Conservation (phyloP, 2,329 filamentous ascomycete species). For the Colletotrichum chrysophilum region DNA sequence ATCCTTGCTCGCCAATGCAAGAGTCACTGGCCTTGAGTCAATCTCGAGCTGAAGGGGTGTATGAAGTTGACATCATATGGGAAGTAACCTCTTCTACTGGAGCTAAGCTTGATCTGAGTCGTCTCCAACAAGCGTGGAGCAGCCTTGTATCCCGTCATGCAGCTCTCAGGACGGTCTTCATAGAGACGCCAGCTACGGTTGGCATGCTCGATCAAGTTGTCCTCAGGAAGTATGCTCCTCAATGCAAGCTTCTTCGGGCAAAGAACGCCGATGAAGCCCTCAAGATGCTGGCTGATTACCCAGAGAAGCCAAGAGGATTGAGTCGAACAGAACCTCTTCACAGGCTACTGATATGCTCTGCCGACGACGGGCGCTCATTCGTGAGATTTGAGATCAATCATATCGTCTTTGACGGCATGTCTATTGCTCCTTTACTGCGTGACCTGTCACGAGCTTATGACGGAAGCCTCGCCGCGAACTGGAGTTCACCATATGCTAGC, state of each 20-base stretch:
- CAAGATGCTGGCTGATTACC: background rate
- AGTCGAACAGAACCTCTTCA: background rate
- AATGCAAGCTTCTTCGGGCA: background rate
- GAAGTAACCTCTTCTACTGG: conserved; percentile 12
- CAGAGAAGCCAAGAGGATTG: background rate
- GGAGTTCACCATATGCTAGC: conserved; percentile 16
- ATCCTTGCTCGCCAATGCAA: conserved; percentile 43
- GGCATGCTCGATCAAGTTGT: conserved; percentile 32
- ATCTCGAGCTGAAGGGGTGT: conserved; percentile 25
- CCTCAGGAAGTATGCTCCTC: conserved; percentile 12
- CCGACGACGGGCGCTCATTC: background rate
- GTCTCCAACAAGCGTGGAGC: conserved; percentile 26
- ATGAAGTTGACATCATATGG: conserved; percentile 27
- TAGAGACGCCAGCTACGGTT: conserved; percentile 29
- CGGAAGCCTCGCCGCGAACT: conserved; percentile 2
- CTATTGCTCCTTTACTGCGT: conserved; percentile 30
- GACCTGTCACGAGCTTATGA: conserved; percentile 32
- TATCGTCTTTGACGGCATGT: conserved; percentile 37
- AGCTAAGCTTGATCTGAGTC: conserved; percentile 17
- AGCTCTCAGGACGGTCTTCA: conserved; percentile 35
- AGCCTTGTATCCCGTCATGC: conserved; percentile 32
- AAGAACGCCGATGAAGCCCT: background rate
- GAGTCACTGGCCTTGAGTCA: conserved; percentile 41
- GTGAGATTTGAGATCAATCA: conserved; percentile 28
- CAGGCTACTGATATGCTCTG: background rate